Percentiles rank a stretch among this genome's conserved stretches.
Evolutionary conservation across 257 asterid genomes (phyloP).

Genomic region (Schizonepeta tenuifolia): DNA sequence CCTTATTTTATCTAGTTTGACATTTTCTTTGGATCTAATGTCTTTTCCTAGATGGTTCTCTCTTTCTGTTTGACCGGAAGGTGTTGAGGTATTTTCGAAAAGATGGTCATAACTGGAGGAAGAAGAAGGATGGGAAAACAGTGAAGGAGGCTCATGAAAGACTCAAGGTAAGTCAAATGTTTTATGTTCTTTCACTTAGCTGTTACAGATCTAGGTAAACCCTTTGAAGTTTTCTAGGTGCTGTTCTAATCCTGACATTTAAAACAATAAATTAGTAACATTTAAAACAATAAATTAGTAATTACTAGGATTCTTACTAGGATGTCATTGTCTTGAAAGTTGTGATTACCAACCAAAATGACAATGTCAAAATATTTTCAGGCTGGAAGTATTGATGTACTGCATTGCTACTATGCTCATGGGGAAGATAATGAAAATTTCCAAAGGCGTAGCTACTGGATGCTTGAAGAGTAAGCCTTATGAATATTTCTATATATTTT

Average conservation of each 20-base stretch:
- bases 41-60: conserved; percentile 73
- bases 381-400: conserved; percentile 88
- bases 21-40: conserved; percentile 27
- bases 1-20: conserved; percentile 17
- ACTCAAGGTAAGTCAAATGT: conserved; percentile 66
- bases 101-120: conserved; percentile 97
- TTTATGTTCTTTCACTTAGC: conserved; percentile 26
- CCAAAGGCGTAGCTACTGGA: conserved; percentile 97
- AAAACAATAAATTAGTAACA: background rate
- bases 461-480: conserved; percentile 91
- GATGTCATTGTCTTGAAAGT: conserved; percentile 25
- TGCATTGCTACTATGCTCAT: conserved; percentile 98
- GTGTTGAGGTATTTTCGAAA: conserved; percentile 84
- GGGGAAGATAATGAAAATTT: conserved; percentile 85
- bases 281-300: background rate
- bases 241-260: conserved; percentile 4
- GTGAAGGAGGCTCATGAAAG: conserved; percentile 97
- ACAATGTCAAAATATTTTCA: conserved; percentile 41
- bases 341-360: conserved; percentile 32
- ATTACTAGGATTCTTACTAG: conserved; percentile 3
- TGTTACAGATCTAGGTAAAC: conserved; percentile 11
- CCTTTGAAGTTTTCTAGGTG: conserved; percentile 22
- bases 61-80: conserved; percentile 93
- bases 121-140: conserved; percentile 92
- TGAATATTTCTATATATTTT: background rate